Conservation (phyloP, 768 basidiomycete species). For the Grammothele lineata region DNA sequence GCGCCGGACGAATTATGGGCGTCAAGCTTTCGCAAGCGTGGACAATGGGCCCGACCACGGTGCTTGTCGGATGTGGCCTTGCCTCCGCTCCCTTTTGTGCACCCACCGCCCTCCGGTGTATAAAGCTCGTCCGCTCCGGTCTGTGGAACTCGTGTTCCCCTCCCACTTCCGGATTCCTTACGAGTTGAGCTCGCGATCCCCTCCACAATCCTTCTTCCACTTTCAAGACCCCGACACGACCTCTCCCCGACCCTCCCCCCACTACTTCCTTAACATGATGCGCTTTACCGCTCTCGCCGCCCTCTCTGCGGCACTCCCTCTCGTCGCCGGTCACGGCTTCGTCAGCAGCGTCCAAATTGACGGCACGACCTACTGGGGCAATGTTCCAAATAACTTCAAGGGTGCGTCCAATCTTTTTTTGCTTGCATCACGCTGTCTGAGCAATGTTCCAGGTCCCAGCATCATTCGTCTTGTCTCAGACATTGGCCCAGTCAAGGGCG, state of each 20-base stretch:
- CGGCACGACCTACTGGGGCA: slow-evolving; percentile 40
- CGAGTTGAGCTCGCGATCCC: slow-evolving; percentile 1
- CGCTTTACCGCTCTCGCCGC: slow-evolving; percentile 6
- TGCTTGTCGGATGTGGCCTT: too few relatives aligned
- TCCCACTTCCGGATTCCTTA: neutral
- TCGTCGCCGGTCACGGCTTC: slow-evolving; percentile 41
- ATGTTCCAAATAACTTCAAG: slow-evolving; percentile 36
- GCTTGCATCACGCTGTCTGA: neutral
- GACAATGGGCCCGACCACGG: too few relatives aligned
- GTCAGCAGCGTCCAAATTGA: slow-evolving; percentile 39
- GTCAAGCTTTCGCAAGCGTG: too few relatives aligned
- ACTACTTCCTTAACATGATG: slow-evolving; percentile 5
- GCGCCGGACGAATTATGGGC: too few relatives aligned
- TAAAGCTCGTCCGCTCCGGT: too few relatives aligned
- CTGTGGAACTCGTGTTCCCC: too few relatives aligned
- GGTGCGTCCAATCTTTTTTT: slow-evolving; percentile 9
- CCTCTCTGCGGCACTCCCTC: slow-evolving; percentile 18
- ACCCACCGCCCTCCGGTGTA: too few relatives aligned
- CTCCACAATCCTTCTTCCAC: neutral
- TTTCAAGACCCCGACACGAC: neutral
- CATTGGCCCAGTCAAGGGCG: slow-evolving; percentile 51
- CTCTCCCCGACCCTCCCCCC: neutral
- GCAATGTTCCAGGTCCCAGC: slow-evolving; percentile 25
- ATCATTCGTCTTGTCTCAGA: slow-evolving; percentile 43
- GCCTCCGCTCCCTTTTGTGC: too few relatives aligned